A percentile compares a stretch with the other conserved stretches of the same genome.
Evolutionary conservation across 441 rosid species (phyloP).

Genomic region (Flueggea neowawraea): DNA sequence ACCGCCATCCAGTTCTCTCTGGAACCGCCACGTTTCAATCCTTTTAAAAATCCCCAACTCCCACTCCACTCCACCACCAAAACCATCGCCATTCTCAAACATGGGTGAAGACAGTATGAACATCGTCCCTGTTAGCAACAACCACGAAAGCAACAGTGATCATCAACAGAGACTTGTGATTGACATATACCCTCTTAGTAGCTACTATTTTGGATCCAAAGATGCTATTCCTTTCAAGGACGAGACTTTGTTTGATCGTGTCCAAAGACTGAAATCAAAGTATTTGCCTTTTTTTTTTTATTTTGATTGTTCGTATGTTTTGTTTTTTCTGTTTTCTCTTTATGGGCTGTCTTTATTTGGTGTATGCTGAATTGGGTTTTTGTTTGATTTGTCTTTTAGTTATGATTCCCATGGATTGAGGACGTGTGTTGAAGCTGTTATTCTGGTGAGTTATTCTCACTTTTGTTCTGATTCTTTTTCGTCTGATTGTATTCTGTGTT

Average conservation of each 20-base stretch:
- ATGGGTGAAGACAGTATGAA: too few species aligned
- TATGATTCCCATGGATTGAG: conserved; percentile 71
- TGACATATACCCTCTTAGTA: conserved; percentile 63
- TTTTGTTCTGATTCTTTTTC: too few species aligned
- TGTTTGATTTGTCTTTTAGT: conserved; percentile 21
- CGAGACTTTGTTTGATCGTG: conserved; percentile 56
- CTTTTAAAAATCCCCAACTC: too few species aligned
- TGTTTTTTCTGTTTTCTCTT: neutral
- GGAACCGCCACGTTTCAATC: too few species aligned
- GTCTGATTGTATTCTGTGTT: too few species aligned
- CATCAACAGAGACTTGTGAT: conserved; percentile 16
- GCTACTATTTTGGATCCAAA: conserved; percentile 81
- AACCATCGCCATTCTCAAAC: too few species aligned
- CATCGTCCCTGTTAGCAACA: too few species aligned
- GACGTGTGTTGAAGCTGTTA: conserved; percentile 75
- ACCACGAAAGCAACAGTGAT: too few species aligned
- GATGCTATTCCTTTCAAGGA: conserved; percentile 55
- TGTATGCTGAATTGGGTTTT: neutral
- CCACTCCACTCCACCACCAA: too few species aligned
- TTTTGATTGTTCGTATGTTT: neutral
- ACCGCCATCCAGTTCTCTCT: too few species aligned
- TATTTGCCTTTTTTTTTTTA: conserved; percentile 17
- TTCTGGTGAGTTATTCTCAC: conserved; percentile 40
- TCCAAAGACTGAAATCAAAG: conserved; percentile 66
- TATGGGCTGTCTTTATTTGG: neutral